Evolutionary conservation across 2,329 filamentous ascomycete species (phyloP).

Genomic region (Aspergillus uvarum): DNA sequence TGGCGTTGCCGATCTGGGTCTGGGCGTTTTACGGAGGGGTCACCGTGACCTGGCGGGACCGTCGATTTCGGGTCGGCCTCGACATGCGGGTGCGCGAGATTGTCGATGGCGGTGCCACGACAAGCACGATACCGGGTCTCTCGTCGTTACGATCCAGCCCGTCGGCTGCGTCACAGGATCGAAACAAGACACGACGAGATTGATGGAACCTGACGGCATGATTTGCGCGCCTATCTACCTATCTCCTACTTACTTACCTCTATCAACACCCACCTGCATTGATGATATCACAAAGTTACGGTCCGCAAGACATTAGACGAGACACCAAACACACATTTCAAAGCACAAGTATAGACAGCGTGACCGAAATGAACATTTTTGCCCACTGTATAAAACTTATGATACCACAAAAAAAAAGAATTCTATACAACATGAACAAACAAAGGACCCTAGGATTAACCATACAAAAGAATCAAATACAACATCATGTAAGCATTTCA

Average conservation of each 20-base stretch:
- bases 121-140: not conserved
- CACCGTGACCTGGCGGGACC: conserved; percentile 83
- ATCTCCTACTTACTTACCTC: not conserved
- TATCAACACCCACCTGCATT: not conserved
- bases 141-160: conserved; percentile 3
- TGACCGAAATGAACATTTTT: not conserved
- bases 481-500: conserved; percentile 8
- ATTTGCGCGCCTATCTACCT: not conserved
- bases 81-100: conserved; percentile 77
- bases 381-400: not conserved
- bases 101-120: conserved; percentile 13
- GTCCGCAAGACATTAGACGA: not conserved
- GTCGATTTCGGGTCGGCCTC: conserved; percentile 74
- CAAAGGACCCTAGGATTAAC: not conserved
- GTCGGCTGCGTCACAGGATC: not conserved
- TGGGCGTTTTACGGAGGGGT: conserved; percentile 88
- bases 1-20: conserved; percentile 86
- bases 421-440: not conserved
- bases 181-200: conserved; percentile 13
- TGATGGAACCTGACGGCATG: not conserved
- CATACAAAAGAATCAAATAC: not conserved
- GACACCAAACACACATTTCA: not conserved
- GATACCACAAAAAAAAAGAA: not conserved
- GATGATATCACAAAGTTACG: not conserved
- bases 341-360: not conserved